Conservation (phyloP, 441 rosid genomes). For the Pelargonium cotyledonis region DNA sequence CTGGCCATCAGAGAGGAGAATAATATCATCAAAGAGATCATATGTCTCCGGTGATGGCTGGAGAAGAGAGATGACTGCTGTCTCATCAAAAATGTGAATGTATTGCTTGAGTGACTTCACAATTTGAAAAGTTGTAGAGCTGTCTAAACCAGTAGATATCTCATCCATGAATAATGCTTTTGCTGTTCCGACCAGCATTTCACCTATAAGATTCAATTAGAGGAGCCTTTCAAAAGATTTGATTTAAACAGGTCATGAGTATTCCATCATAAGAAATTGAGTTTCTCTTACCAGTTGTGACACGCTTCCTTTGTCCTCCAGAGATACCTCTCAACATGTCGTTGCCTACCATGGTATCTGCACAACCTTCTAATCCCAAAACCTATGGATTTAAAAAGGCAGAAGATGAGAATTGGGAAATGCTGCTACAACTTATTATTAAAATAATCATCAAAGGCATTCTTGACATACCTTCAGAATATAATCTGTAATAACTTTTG, state of each 20-base stretch:
- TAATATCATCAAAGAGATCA: slow-evolving; percentile 77
- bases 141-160: slow-evolving; percentile 87
- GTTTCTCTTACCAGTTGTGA: slow-evolving; percentile 57
- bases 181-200: slow-evolving; percentile 66
- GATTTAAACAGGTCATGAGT: neutral
- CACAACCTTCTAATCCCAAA: slow-evolving; percentile 73
- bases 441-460: neutral
- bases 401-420: too few species aligned
- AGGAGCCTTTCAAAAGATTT: neutral
- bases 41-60: slow-evolving; percentile 95
- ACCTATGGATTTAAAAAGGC: slow-evolving; percentile 32
- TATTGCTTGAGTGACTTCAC: slow-evolving; percentile 60
- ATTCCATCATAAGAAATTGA: neutral
- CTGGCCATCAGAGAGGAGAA: slow-evolving; percentile 67
- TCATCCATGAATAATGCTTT: slow-evolving; percentile 77
- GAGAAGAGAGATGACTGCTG: slow-evolving; percentile 76
- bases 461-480: slow-evolving; percentile 40
- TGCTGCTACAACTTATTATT: neutral
- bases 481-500: slow-evolving; percentile 61
- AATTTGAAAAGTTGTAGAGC: slow-evolving; percentile 78
- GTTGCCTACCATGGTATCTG: slow-evolving; percentile 72
- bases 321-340: slow-evolving; percentile 86
- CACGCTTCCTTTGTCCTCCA: slow-evolving; percentile 84
- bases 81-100: slow-evolving; percentile 68
- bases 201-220: slow-evolving; percentile 35